Evolutionary conservation across 2,329 filamentous ascomycete species (phyloP).

Genomic region (Monilinia fructigena): DNA sequence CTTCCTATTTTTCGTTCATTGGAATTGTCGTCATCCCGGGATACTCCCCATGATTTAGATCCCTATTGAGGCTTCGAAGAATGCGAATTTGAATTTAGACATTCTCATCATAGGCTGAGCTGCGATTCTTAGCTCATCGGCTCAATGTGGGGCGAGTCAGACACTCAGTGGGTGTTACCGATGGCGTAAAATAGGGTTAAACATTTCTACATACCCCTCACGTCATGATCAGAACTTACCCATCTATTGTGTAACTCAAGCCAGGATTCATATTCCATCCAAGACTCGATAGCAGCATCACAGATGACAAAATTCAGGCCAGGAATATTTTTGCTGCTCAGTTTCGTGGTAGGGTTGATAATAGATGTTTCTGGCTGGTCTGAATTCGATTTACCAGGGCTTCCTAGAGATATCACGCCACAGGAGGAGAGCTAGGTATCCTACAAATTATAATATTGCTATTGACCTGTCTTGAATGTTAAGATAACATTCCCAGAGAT

Average conservation of each 20-base stretch:
- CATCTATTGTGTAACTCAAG: neutral
- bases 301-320: too few relatives aligned
- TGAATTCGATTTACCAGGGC: neutral
- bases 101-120: too few relatives aligned
- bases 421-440: neutral
- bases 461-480: neutral
- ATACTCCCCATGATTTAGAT: neutral
- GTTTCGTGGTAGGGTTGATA: too few relatives aligned
- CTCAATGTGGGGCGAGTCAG: neutral
- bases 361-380: too few relatives aligned
- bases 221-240: neutral
- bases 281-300: too few relatives aligned
- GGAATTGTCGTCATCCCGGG: neutral
- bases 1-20: neutral
- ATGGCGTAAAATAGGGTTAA: neutral
- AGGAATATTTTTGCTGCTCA: too few relatives aligned
- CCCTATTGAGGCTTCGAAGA: neutral
- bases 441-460: neutral
- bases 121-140: neutral
- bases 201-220: neutral
- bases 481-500: neutral
- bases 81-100: too few relatives aligned
- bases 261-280: too few relatives aligned
- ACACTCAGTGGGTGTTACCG: neutral
- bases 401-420: neutral